Conservation (phyloP, 2,329 filamentous ascomycete genomes). For the Harringtonia lauricola region DNA sequence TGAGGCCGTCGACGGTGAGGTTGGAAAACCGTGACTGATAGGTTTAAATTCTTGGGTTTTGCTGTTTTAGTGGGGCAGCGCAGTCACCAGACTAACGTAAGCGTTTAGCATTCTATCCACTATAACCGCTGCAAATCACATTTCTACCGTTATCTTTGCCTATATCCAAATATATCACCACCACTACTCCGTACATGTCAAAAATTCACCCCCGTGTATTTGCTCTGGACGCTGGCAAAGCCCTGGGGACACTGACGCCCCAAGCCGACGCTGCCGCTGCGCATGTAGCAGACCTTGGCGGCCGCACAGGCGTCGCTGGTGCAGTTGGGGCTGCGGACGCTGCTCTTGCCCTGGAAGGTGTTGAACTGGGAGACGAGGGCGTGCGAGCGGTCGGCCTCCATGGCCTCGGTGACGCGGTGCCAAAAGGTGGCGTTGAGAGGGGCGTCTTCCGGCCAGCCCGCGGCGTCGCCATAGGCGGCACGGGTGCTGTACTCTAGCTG, state of each 20-base stretch:
- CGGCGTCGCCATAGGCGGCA: constrained; percentile 36
- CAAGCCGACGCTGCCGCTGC: constrained; percentile 40
- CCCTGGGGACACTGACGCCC: constrained; percentile 41
- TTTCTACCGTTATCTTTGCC: too few relatives aligned
- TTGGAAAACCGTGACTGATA: too few relatives aligned
- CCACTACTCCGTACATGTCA: not conserved
- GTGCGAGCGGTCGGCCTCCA: constrained; percentile 22
- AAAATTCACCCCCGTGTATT: constrained; percentile 24
- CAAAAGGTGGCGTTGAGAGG: constrained; percentile 38
- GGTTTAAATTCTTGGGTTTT: too few relatives aligned
- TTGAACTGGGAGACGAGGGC: constrained; percentile 32
- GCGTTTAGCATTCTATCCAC: too few relatives aligned
- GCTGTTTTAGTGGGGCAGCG: too few relatives aligned
- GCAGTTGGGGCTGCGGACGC: constrained; percentile 19
- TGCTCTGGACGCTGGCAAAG: constrained; percentile 27
- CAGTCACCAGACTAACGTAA: too few relatives aligned
- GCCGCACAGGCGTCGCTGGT: constrained; percentile 29
- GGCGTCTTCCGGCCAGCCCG: constrained; percentile 27
- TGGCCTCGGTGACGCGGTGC: constrained; percentile 28
- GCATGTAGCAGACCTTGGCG: constrained; percentile 49
- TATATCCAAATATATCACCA: too few relatives aligned
- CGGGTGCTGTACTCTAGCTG: constrained; percentile 44
- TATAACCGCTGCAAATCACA: too few relatives aligned
- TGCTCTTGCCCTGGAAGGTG: constrained; percentile 24
- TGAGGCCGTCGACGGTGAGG: too few relatives aligned